A percentile compares a stretch with the other conserved stretches of the same genome.
phyloP scores from a whole-genome alignment of 345 rosid genomes.

The Mallotus nudiflorus region DNA sequence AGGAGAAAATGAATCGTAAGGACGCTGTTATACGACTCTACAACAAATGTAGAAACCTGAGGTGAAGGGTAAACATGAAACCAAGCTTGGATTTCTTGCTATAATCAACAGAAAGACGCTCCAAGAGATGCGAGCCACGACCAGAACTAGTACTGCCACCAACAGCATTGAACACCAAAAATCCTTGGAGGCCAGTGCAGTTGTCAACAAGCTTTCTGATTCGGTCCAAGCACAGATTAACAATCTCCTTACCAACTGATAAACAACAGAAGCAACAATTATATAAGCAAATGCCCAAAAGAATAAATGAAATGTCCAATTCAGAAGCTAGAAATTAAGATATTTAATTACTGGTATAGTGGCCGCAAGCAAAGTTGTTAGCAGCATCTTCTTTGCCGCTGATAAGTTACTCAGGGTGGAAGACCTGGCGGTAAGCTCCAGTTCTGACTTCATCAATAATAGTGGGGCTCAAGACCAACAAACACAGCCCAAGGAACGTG shows the following conservation, averaged over 20 bases:
- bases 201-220: too few species aligned
- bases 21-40: conserved; percentile 32
- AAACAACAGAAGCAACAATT: too few species aligned
- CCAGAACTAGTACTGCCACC: conserved; percentile 31
- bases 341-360: conserved; percentile 28
- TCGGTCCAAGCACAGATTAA: conserved; percentile 31
- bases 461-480: conserved; percentile 30
- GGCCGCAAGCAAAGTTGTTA: conserved; percentile 34
- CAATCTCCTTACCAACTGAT: conserved; percentile 31
- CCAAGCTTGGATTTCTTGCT: conserved; percentile 33
- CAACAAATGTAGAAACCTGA: conserved; percentile 31
- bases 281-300: neutral
- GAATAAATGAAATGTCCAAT: too few species aligned
- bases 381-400: conserved; percentile 36
- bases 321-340: too few species aligned
- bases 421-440: conserved; percentile 28
- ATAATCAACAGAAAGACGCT: conserved; percentile 31
- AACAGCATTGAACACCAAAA: conserved; percentile 32
- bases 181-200: conserved; percentile 34
- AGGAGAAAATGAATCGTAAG: conserved; percentile 27
- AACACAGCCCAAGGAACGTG: conserved; percentile 31
- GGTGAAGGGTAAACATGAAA: conserved; percentile 31
- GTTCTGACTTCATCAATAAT: conserved; percentile 31
- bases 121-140: conserved; percentile 30
- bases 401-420: conserved; percentile 31